Evolutionary conservation across 805 yeast species (phyloP), one percentile per base, ranked within the genome.

Genomic region (Kuraishia hungarica): DNA sequence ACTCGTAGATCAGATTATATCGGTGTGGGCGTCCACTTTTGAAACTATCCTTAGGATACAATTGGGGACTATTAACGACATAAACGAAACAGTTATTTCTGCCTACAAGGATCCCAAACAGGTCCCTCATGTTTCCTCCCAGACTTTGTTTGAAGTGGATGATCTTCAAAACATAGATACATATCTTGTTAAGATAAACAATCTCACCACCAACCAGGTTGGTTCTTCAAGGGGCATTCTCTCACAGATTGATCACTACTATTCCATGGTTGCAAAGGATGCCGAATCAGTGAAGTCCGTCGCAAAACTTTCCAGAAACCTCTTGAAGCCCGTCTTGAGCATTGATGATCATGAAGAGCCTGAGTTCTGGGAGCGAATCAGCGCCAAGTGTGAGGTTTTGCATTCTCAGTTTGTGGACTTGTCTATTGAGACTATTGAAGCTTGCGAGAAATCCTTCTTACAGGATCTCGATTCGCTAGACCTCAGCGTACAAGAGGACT

Each of bases 281-380:
- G 39, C 63, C 10, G 53, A 52, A 1, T 60, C 70, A 4, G 51
- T 67, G 5, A 62, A 57, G 20, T 57, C 60, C 2, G 46, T 70
- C 7, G 54, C 59, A 2, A 57, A 56, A 8, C 55, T 67, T 21
- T 56, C 66, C 2, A 48, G 39, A 1, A 54, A 58, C 2, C 50
- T 71, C 43, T 52, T 52, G 1, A 68, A 66, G 51, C 74, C 72
- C 22, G 58, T 67, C 1, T 55, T 71, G 47, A 66, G 73, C n/a
- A 63, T 70, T 50, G 75, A 71, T 58, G 74, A 70, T 53, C 56
- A 58, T 39, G 74, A 70, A 49, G 62, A 70, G 56, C 68, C 66
- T 21, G 61, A 56, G 19, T 68, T 66, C 51, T 71, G 75, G 75
- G 19, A 46, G 2, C 7, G 20, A 0, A 52, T 54, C 2, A 26